Evolutionary conservation across 1,139 yeast genomes (phyloP), one percentile per base, ranked within the genome.

Genomic region (Suhomyces bokatorum): DNA sequence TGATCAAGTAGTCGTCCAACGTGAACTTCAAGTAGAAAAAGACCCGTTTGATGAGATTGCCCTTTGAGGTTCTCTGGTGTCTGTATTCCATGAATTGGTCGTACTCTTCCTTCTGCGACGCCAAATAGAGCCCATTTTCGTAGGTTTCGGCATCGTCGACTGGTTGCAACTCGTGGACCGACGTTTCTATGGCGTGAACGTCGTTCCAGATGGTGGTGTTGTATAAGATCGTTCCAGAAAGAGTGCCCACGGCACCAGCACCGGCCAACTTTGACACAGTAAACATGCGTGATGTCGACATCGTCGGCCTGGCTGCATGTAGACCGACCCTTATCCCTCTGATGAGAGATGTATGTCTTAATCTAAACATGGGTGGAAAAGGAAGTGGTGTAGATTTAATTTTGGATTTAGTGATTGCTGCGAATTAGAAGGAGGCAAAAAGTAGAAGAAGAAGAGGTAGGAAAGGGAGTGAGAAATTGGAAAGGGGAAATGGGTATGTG

Each of bases 121-220:
- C 75, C n/a, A 66, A 51, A 57, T 72, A 85, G 3, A 86, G 68
- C 0, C 88, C 88, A 69, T 75, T 73, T 60, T 86, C 93, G 62
- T 74, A 85, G 0, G 93, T 86, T 32, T 81, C 85, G 2, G 83
- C 81, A 0, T 53, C 57, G 2, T 70, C 58, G 44, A 71, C 76
- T 0, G 87, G 82, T 3, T 46, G 44, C 32, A 74, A 58, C 35
- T 60, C 66, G 52, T 74, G 77, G 11, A 73, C 62, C 6, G 67
- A 49, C 2, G 64, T 60, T 42, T 69, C 69, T 1, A 66, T 56
- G 11, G 71, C 68, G 46, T 60, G 67, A 12, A 67, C 69, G 22
- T 70, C 75, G 51, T 69, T 68, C 37, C 50, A 43, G 27, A 46
- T 41, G 32, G 42, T 35, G 13, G 24, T 32, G 15, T 39, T 32